A percentile compares a stretch with the other conserved stretches of the same genome.
Conservation (phyloP, 1,284 basidiomycete genomes). For the Leccinum variabile region DNA sequence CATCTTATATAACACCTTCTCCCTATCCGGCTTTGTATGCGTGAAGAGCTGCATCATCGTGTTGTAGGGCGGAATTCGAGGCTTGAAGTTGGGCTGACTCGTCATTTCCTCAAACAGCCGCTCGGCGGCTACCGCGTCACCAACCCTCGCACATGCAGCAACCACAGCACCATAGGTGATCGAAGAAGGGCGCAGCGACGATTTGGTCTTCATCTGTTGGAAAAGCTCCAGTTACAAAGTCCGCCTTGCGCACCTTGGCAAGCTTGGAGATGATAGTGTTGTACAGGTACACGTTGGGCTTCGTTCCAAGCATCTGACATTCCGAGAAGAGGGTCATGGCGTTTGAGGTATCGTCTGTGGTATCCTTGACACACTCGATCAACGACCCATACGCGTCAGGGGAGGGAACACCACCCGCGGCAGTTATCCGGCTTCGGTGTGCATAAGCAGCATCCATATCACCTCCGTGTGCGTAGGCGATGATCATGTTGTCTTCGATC, state of each 20-base stretch:
- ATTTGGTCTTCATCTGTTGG: slow-evolving; percentile 73
- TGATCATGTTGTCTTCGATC: slow-evolving; percentile 88
- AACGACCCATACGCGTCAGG: slow-evolving; percentile 91
- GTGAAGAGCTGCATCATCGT: slow-evolving; percentile 99
- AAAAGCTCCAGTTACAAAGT: slow-evolving; percentile 83
- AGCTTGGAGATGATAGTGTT: slow-evolving; percentile 96
- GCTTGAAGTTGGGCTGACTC: slow-evolving; percentile 71
- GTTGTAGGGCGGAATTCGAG: slow-evolving; percentile 92
- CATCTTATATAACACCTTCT: slow-evolving; percentile 71
- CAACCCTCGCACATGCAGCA: slow-evolving; percentile 91
- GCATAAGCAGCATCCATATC: slow-evolving; percentile 78
- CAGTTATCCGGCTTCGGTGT: slow-evolving; percentile 78
- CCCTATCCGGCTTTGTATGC: slow-evolving; percentile 84
- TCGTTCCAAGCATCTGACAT: slow-evolving; percentile 66
- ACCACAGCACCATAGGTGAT: slow-evolving; percentile 97
- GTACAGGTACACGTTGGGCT: slow-evolving; percentile 84
- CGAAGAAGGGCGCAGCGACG: slow-evolving; percentile 67
- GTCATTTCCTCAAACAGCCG: slow-evolving; percentile 87
- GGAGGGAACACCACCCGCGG: slow-evolving; percentile 75
- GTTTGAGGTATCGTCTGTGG: slow-evolving; percentile 89
- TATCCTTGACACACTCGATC: slow-evolving; percentile 85
- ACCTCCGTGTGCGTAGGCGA: slow-evolving; percentile 79
- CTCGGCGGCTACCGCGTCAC: slow-evolving; percentile 84
- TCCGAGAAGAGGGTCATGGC: slow-evolving; percentile 85
- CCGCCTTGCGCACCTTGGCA: slow-evolving; percentile 89